phyloP scores from a whole-genome alignment of 192 early-diverging fungal genomes.

The Coemansia umbellata region DNA sequence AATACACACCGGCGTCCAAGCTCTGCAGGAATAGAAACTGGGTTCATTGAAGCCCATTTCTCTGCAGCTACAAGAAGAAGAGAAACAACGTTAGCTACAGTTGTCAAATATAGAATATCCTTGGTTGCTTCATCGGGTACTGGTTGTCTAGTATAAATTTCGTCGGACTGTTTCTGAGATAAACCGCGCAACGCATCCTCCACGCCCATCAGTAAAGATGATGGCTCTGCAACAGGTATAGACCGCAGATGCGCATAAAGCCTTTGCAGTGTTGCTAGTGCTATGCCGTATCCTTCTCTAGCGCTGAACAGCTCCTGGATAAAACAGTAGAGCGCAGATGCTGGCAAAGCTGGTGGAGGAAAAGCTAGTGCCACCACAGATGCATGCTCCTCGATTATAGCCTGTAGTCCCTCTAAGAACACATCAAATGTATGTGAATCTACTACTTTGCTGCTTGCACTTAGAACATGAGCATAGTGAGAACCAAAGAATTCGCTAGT shows the following conservation, averaged over 20 bases:
- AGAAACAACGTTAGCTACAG: slow-evolving; percentile 32
- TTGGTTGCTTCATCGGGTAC: slow-evolving; percentile 40
- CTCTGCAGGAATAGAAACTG: slow-evolving; percentile 11
- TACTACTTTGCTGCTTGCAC: background rate
- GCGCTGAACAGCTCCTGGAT: slow-evolving; percentile 24
- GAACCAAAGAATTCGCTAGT: background rate
- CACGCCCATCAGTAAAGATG: background rate
- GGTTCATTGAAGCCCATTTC: slow-evolving; percentile 21
- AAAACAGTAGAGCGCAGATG: slow-evolving; percentile 25
- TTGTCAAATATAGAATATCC: slow-evolving; percentile 37
- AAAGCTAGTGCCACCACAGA: slow-evolving; percentile 17
- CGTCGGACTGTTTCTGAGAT: background rate
- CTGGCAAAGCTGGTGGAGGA: slow-evolving; percentile 10
- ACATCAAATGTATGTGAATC: slow-evolving; percentile 30
- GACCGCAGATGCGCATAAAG: slow-evolving; percentile 21
- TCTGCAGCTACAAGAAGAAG: slow-evolving; percentile 22
- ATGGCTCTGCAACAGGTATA: slow-evolving; percentile 14
- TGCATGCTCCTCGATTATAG: slow-evolving; percentile 25
- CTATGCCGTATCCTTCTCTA: slow-evolving; percentile 5
- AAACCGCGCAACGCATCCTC: background rate
- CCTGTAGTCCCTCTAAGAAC: slow-evolving; percentile 22
- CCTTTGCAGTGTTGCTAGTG: slow-evolving; percentile 13
- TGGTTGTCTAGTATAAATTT: background rate
- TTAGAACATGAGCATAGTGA: slow-evolving; percentile 1
- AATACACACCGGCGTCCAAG: slow-evolving; percentile 40